These are phyloP conservation scores for Solanum chmielewskii DNA, from an alignment of 257 asterid genomes.

Conservation along the genomic window DNA sequence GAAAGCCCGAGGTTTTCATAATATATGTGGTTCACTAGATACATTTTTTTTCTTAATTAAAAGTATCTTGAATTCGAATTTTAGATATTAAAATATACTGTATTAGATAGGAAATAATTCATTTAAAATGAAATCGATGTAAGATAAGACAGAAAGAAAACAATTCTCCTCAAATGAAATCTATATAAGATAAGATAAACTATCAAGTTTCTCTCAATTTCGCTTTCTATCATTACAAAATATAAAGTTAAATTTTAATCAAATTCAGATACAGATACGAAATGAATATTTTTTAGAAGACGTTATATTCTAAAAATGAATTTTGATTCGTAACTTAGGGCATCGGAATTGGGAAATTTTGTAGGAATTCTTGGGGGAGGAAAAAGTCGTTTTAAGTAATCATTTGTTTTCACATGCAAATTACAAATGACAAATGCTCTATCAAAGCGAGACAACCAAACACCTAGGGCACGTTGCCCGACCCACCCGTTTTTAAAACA, in stretches of 20 bases:
- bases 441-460: neutral
- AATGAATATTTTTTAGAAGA: too few relatives aligned
- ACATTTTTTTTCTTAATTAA: too few relatives aligned
- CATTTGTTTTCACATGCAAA: neutral
- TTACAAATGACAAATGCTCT: neutral
- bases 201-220: too few relatives aligned
- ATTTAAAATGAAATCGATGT: rapidly evolving
- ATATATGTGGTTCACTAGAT: too few relatives aligned
- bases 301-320: too few relatives aligned
- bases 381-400: neutral
- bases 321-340: neutral
- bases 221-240: rapidly evolving
- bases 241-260: too few relatives aligned
- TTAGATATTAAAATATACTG: too few relatives aligned
- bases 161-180: too few relatives aligned
- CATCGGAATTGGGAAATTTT: neutral
- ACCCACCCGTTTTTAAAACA: neutral
- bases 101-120: neutral
- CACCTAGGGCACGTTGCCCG: neutral
- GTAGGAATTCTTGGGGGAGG: neutral
- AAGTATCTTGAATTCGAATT: too few relatives aligned
- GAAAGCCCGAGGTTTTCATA: neutral
- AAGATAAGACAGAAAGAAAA: too few relatives aligned
- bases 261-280: rapidly evolving
- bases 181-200: too few relatives aligned